Base-by-base conservation (phyloP, 2,329 filamentous ascomycete genomes). In the Claviceps sp. region DNA sequence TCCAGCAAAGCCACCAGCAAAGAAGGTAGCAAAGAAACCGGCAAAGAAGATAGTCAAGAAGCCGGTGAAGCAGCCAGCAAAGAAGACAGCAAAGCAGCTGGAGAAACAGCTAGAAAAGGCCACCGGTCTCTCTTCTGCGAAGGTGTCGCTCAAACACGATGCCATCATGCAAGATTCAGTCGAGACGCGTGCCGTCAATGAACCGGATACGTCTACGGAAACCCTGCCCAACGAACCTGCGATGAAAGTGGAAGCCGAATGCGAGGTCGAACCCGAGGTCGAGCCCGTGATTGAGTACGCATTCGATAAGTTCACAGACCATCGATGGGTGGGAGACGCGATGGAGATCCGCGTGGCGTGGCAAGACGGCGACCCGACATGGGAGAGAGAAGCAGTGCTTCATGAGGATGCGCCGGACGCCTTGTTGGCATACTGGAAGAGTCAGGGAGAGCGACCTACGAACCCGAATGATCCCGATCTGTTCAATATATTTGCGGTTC, bases 391-490 rank as follows among this genome's bases (percentile, higher is more conserved):
- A 49, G 54, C 57, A 8, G 59, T 58, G 38, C 54, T 70, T 18
- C 67, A 70, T 47, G 52, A 58, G 26, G 67, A 70, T 47, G 61
- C 60, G 26, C 64, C 58, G 6, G 50, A 61, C 0, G 54, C 56
- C 0, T 61, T 70, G 5, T 59, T 70, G 20, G 55, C 52, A 4
- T 70, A 65, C 54, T 70, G 67, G 67, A 48, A 59, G 41, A 43
- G 44, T 11, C 52, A 59, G 49, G 60, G 58, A 1, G 67, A 65
- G 0, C 65, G 67, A 0, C 67, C 67, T 13, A 48, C 51, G 1
- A 67, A 68, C 49, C 65, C 65, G 0, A 6, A 49, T 8, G 57
- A 66, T 38, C 54, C 62, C 2, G 61, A 62, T 0, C 26, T 68
- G 1, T 69, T 60, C 53, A 61, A 63, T 36, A 63, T 68, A 4